phyloP scores from a whole-genome alignment of 2,329 filamentous ascomycete genomes.

The Colletotrichum agaves region DNA sequence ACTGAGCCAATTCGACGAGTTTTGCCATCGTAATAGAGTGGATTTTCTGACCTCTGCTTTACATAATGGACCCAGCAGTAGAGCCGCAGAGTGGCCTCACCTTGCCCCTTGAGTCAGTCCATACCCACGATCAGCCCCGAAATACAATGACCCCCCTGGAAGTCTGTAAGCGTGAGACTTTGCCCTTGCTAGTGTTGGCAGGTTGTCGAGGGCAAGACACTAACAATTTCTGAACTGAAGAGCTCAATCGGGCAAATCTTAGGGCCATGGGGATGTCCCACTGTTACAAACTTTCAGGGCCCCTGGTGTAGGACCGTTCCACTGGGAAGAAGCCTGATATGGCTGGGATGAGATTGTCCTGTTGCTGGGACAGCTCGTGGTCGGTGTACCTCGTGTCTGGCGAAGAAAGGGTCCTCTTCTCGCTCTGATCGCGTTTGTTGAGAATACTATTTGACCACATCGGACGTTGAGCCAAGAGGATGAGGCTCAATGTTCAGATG shows the following conservation, averaged over 20 bases:
- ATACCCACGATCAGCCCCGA: conserved; percentile 30
- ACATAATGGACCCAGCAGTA: conserved; percentile 33
- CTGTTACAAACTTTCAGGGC: no score
- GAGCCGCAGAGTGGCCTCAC: conserved; percentile 36
- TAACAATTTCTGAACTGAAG: no score
- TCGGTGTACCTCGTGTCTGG: no score
- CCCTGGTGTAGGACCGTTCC: no score
- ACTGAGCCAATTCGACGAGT: conserved; percentile 30
- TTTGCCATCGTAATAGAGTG: conserved; percentile 36
- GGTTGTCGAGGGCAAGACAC: no score
- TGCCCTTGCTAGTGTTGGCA: no score
- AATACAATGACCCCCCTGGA: no score
- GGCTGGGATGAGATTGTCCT: neutral
- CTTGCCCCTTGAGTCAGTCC: conserved; percentile 33
- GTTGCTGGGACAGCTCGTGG: neutral
- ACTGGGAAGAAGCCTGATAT: conserved; percentile 17
- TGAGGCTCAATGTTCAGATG: conserved; percentile 31
- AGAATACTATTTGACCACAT: neutral
- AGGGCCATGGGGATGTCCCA: no score
- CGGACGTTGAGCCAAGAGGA: conserved; percentile 33
- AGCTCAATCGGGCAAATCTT: no score
- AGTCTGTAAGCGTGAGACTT: no score
- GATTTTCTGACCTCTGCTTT: conserved; percentile 34
- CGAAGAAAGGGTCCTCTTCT: neutral
- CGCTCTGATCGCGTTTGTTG: neutral